These are phyloP conservation scores for Quercus tomentella DNA, from an alignment of 331 rosid species.

Conservation along the genomic window DNA sequence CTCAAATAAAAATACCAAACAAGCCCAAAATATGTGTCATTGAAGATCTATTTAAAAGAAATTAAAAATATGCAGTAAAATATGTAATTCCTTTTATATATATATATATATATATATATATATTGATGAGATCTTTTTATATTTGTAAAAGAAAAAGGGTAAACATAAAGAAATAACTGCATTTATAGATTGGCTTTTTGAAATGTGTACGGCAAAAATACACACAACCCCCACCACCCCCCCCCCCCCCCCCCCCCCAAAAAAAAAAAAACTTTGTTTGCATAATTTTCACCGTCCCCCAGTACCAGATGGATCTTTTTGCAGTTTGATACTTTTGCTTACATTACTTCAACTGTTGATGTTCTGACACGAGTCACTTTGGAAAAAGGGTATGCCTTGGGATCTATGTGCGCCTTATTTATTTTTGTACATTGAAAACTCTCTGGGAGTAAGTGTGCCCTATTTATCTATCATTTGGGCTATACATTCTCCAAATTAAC, in stretches of 20 bases:
- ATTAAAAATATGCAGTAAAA: too few relatives aligned
- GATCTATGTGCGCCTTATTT: not conserved
- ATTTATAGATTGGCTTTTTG: too few relatives aligned
- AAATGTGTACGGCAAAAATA: too few relatives aligned
- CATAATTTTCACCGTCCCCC: not conserved
- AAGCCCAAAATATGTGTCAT: too few relatives aligned
- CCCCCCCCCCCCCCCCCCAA: not conserved
- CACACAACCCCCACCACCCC: too few relatives aligned
- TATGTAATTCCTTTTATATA: too few relatives aligned
- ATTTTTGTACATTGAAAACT: not conserved
- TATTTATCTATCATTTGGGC: not conserved
- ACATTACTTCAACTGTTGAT: not conserved
- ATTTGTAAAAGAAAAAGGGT: too few relatives aligned
- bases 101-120: too few relatives aligned
- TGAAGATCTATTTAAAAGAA: too few relatives aligned
- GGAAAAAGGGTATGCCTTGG: not conserved
- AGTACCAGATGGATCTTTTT: not conserved
- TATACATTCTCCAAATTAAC: not conserved
- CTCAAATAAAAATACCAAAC: too few relatives aligned
- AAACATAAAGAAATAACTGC: too few relatives aligned
- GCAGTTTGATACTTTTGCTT: not conserved
- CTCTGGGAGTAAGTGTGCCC: not conserved
- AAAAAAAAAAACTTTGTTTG: not conserved
- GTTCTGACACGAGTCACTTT: slow-evolving; percentile 11
- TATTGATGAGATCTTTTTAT: too few relatives aligned